A percentile compares a stretch with the other conserved stretches of the same genome.
These are phyloP conservation scores for Backusella tuberculispora DNA, from an alignment of 192 early-diverging fungal genomes.

Conservation along the genomic window DNA sequence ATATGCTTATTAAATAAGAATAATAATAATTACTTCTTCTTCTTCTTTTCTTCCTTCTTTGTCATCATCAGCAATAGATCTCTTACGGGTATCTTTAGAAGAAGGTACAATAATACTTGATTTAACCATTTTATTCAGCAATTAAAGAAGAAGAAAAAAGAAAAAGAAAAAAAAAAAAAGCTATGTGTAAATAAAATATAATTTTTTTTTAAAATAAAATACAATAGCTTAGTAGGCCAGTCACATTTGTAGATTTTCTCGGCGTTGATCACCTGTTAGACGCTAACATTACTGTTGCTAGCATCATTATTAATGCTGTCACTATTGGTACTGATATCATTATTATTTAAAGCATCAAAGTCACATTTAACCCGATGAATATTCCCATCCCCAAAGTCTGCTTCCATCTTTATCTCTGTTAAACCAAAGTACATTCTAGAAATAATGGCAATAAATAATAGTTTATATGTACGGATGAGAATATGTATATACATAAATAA, in stretches of 20 bases:
- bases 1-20: background rate
- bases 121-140: conserved; percentile 24
- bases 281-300: background rate
- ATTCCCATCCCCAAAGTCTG: conserved; percentile 46
- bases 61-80: conserved; percentile 14
- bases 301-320: background rate
- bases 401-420: conserved; percentile 55
- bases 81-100: background rate
- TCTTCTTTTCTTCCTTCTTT: background rate
- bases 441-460: background rate
- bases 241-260: background rate
- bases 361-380: conserved; percentile 14
- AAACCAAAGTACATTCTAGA: conserved; percentile 54
- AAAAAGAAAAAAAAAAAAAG: background rate
- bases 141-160: background rate
- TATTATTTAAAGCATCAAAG: background rate
- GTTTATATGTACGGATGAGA: too few species aligned
- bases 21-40: background rate
- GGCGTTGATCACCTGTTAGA: background rate
- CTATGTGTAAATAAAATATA: background rate
- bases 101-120: conserved; percentile 42
- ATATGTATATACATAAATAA: too few species aligned
- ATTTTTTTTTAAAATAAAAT: background rate
- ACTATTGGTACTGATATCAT: background rate
- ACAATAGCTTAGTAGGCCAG: background rate